Evolutionary conservation across 2,329 filamentous ascomycete genomes (phyloP), one percentile per base, ranked within the genome.

Genomic region (Fusarium sp.): DNA sequence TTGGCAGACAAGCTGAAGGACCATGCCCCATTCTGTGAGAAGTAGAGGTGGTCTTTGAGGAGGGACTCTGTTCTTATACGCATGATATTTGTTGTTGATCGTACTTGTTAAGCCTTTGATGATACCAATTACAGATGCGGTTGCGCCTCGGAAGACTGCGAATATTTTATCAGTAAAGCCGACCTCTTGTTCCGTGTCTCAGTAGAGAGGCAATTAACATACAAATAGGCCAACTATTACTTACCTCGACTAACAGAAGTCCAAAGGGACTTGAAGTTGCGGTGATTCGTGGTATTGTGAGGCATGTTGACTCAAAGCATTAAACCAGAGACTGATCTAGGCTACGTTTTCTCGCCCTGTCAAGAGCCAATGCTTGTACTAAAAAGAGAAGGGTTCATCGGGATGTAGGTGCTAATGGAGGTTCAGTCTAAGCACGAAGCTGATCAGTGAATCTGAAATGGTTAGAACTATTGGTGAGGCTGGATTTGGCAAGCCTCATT

Each of bases 401-500:
- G 5, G 7, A 18, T 19, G 6, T 21, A 21, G 33, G 33, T n/a
- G n/a, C n/a, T n/a, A n/a, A n/a, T n/a, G n/a, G n/a, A n/a, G n/a
- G n/a, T n/a, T n/a, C n/a, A n/a, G n/a, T n/a, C n/a, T n/a, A n/a
- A n/a, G n/a, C n/a, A 4, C 14, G 6, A 7, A 15, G 15, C 9
- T 39, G 25, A 9, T 25, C 27, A 21, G 23, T 25, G 7, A 38
- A 9, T 3, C 37, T 0, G 42, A 45, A 56, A 33, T 10, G 54
- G 54, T 21, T 56, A 45, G 18, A 33, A 56, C 12, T 56, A 56
- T n/a, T 35, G 54, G 54, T 56, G 54, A 56, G 38, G 38, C 54
- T 56, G 38, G n/a, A 9, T 11, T 27, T 56, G 35, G 33, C 4
- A 4, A 2, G 18, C 10, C 5, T 15, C 16, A 21, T 35, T 23